Base-by-base conservation (phyloP, 129 eudicot species). In the Flaveria robusta region DNA sequence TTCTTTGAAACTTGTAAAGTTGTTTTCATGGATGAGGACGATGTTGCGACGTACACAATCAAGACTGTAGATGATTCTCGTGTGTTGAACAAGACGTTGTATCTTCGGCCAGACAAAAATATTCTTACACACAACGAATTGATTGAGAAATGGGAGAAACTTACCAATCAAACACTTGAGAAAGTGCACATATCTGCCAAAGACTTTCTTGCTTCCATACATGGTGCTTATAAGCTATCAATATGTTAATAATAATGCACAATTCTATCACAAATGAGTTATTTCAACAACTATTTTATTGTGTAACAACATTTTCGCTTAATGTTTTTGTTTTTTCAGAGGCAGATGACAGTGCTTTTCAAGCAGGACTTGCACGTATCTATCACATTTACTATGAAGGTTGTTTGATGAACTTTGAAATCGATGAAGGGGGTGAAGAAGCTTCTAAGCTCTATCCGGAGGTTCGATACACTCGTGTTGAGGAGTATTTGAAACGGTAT, bases 371-470 rank as follows among this genome's bases (percentile, higher is more conserved):
- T 0, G 84, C 87, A 12, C 92, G 88, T 71, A 85, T 85, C 50
- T 90, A 83, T 55, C 96, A 87, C 19, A 81, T 89, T 2, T 89
- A 76, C 88, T 90, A 87, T 27, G 92, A 90, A 46, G 92, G 92
- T 10, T 83, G 96, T 50, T 42, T 87, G 51, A 81, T 87, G 59
- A 87, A 87, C 76, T 90, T 90, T 46, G 88, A 83, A 45, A 77
- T 87, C 1, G 87, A 77, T 3, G 88, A 87, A 34, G 79, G 68
- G 27, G 86, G 81, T 9, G 90, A 79, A 82, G 92, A 87, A 72
- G 96, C 96, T 19, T 81, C 96, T 4, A 67, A 65, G 74, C 90
- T 90, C 42, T 87, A 90, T 49, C 96, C 89, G 0, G 87, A 90
- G 69, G 90, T 87, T 66, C 62, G 45, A 67, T 90, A 87, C 75